Conservation (phyloP, 352 stramenopile genomes). For the Globisporangium recalcitrans region DNA sequence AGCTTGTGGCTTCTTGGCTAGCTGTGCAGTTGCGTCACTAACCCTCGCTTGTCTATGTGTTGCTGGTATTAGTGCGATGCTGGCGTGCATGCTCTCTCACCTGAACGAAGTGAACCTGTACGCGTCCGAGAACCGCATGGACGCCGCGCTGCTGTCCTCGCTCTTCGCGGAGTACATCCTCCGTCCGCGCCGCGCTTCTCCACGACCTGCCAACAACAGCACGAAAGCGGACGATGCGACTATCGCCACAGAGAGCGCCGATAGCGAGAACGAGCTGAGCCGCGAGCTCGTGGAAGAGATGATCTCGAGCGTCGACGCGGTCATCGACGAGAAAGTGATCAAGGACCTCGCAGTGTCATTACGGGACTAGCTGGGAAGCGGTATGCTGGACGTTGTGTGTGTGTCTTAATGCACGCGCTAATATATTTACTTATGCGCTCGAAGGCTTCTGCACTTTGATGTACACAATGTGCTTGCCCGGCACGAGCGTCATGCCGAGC, state of each 20-base stretch:
- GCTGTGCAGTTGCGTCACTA: not conserved
- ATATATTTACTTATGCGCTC: not conserved
- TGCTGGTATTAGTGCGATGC: conserved; percentile 38
- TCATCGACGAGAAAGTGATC: conserved; percentile 69
- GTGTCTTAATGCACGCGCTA: not conserved
- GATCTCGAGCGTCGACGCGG: conserved; percentile 64
- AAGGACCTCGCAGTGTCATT: conserved; percentile 35
- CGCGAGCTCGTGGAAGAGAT: conserved; percentile 53
- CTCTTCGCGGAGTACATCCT: conserved; percentile 58
- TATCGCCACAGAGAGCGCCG: conserved; percentile 13
- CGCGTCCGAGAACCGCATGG: conserved; percentile 68
- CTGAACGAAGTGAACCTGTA: conserved; percentile 81
- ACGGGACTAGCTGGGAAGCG: not conserved
- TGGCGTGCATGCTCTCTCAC: conserved; percentile 74
- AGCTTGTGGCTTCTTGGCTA: not conserved
- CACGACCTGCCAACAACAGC: not conserved
- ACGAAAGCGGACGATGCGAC: conserved; percentile 8
- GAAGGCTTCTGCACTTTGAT: conserved; percentile 43
- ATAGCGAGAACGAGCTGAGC: conserved; percentile 13
- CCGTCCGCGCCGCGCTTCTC: conserved; percentile 20
- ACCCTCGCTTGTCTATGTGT: not conserved
- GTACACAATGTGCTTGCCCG: conserved; percentile 71
- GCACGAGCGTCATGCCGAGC: conserved; percentile 72
- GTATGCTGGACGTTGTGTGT: not conserved
- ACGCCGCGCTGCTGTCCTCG: conserved; percentile 42